Evolutionary conservation across 2,329 filamentous ascomycete species (phyloP).

Genomic region (Simplicillium sp.): DNA sequence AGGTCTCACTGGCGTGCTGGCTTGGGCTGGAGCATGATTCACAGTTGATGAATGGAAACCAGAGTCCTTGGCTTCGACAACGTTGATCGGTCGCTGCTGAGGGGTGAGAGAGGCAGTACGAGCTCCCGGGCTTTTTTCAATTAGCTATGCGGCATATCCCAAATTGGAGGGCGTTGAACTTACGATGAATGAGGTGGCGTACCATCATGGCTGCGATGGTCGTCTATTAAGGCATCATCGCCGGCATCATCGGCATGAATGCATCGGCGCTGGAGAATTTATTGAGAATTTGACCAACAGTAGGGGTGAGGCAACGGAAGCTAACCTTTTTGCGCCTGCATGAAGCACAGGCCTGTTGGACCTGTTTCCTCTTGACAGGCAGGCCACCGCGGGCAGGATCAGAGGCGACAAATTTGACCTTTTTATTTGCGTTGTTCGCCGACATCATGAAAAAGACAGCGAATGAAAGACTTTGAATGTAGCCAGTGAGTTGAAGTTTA

Average conservation of each 20-base stretch:
- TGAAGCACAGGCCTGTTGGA: slow-evolving; percentile 44
- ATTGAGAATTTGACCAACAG: neutral
- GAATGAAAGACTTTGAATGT: too few species aligned
- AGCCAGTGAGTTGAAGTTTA: too few species aligned
- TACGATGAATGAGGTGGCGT: slow-evolving; percentile 20
- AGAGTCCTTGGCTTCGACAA: too few species aligned
- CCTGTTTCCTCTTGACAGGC: slow-evolving; percentile 50
- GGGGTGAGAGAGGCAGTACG: too few species aligned
- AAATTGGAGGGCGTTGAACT: slow-evolving; percentile 3
- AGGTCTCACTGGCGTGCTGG: slow-evolving; percentile 11
- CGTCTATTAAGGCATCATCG: slow-evolving; percentile 17
- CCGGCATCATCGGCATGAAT: slow-evolving; percentile 27
- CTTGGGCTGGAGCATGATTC: slow-evolving; percentile 1
- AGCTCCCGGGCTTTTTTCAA: too few species aligned
- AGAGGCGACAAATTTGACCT: slow-evolving; percentile 48
- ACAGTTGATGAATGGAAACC: too few species aligned
- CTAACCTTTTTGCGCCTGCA: slow-evolving; percentile 47
- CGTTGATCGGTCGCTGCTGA: too few species aligned
- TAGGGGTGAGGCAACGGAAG: neutral
- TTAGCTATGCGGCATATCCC: too few species aligned
- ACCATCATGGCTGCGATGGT: slow-evolving; percentile 15
- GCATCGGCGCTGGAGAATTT: slow-evolving; percentile 29
- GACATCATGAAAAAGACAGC: neutral
- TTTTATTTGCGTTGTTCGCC: slow-evolving; percentile 7
- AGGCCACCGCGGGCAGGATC: slow-evolving; percentile 38